These are phyloP conservation scores for Neonectria faginata DNA, from an alignment of 2,329 filamentous ascomycete species.

Conservation along the genomic window DNA sequence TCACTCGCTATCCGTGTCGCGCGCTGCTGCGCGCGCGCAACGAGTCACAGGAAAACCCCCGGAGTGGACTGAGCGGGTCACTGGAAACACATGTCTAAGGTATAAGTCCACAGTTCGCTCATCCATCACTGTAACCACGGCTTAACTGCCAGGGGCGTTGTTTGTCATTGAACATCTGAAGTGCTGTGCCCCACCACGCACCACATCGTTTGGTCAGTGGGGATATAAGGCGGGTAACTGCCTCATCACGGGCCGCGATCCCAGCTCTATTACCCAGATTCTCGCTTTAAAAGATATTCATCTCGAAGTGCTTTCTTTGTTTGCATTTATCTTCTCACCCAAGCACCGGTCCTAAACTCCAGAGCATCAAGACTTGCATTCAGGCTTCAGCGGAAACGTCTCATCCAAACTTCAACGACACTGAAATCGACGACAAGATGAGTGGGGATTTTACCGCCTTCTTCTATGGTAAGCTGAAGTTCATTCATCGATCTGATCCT, in stretches of 20 bases:
- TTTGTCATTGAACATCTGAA: neutral
- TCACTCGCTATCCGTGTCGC: neutral
- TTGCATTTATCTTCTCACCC: neutral
- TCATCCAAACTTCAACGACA: neutral
- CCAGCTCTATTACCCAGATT: neutral
- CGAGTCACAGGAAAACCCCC: neutral
- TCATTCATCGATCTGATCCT: neutral
- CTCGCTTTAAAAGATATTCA: neutral
- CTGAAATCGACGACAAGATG: slow-evolving; percentile 46
- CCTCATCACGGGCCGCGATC: neutral
- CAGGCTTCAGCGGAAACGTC: neutral
- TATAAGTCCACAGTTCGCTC: neutral
- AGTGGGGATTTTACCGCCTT: slow-evolving; percentile 62
- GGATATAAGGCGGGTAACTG: neutral
- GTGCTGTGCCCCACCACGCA: slow-evolving; percentile 4
- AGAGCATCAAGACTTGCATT: neutral
- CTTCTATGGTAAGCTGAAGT: slow-evolving; percentile 66
- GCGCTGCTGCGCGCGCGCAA: too few relatives aligned
- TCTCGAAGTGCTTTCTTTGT: too few relatives aligned
- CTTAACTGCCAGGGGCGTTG: neutral
- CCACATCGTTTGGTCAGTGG: neutral
- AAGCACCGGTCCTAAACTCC: neutral
- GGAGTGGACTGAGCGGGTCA: too few relatives aligned
- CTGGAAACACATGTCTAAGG: neutral
- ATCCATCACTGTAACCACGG: neutral